Evolutionary conservation across 768 basidiomycete species (phyloP).

Genomic region (Austroboletus eburneus): DNA sequence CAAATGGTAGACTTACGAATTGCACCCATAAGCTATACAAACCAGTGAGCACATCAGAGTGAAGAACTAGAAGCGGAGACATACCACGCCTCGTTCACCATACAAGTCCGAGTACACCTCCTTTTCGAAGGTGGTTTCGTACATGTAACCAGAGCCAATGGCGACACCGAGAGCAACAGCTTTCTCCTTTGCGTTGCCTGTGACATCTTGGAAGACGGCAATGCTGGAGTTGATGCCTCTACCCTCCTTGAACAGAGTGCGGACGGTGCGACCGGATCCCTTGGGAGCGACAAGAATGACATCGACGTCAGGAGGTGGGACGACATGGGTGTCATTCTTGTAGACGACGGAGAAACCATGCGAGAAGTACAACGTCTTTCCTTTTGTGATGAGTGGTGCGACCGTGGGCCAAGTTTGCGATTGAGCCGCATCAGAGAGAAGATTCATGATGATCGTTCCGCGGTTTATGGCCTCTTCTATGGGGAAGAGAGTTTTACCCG

Average conservation of each 20-base stretch:
- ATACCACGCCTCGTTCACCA: slow-evolving; percentile 98
- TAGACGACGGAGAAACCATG: slow-evolving; percentile 99
- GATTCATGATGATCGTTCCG: slow-evolving; percentile 99
- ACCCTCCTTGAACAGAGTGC: slow-evolving; percentile 99
- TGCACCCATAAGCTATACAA: slow-evolving; percentile 83
- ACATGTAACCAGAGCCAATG: slow-evolving; percentile 95
- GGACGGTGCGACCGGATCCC: slow-evolving; percentile 97
- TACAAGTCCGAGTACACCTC: slow-evolving; percentile 99
- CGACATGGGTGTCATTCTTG: slow-evolving; percentile 93
- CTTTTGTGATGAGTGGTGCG: slow-evolving; percentile 95
- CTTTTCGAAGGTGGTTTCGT: slow-evolving; percentile 99
- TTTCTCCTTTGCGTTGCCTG: slow-evolving; percentile 97
- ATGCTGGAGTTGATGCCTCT: slow-evolving; percentile 95
- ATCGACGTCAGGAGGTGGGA: slow-evolving; percentile 91
- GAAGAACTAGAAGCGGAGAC: slow-evolving; percentile 32
- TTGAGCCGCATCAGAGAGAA: slow-evolving; percentile 99
- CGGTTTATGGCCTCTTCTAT: slow-evolving; percentile 95
- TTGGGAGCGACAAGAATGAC: slow-evolving; percentile 99
- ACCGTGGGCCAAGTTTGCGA: slow-evolving; percentile 89
- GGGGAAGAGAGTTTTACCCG: slow-evolving; percentile 95
- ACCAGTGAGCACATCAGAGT: slow-evolving; percentile 3
- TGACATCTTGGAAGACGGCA: slow-evolving; percentile 96
- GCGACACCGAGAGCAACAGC: slow-evolving; percentile 92
- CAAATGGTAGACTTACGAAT: slow-evolving; percentile 60
- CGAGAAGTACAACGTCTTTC: slow-evolving; percentile 99